A percentile compares a stretch with the other conserved stretches of the same genome.
Evolutionary conservation across 169 alveolate genomes (phyloP).

Genomic region (Plasmodium coatneyi): DNA sequence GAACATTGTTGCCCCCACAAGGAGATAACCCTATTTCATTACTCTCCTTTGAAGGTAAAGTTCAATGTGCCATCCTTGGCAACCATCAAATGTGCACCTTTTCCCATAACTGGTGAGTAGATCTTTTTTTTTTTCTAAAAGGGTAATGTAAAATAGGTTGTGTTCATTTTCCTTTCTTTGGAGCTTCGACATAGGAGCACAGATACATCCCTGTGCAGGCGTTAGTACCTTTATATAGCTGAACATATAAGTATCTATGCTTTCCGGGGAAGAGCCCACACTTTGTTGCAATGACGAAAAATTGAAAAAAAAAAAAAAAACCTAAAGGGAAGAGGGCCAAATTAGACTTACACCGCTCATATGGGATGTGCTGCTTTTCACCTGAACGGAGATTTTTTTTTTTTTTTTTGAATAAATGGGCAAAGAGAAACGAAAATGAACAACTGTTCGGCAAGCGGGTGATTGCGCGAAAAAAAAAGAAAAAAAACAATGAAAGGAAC

Average conservation of each 20-base stretch:
- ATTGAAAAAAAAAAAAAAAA: background rate
- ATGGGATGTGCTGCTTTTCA: background rate
- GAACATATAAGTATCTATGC: background rate
- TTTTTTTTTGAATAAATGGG: background rate
- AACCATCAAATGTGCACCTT: background rate
- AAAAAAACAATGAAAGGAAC: conserved; percentile 1
- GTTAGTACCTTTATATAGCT: background rate
- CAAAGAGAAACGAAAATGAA: background rate
- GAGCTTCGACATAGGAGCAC: background rate
- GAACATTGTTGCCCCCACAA: background rate
- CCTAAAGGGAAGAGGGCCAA: background rate
- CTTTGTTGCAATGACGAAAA: background rate
- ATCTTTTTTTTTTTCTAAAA: too few relatives aligned
- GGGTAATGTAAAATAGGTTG: background rate
- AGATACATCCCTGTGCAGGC: background rate
- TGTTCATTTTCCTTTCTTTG: background rate
- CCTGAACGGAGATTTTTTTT: background rate
- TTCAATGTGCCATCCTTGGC: background rate
- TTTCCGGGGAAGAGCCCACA: background rate
- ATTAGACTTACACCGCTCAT: background rate
- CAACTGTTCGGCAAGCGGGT: background rate
- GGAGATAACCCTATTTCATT: background rate
- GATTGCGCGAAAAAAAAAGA: background rate
- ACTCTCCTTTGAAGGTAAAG: background rate
- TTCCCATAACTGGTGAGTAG: background rate